Evolutionary conservation across 805 yeast genomes (phyloP), one percentile per base, ranked within the genome.

Genomic region (Candida mattraensis): DNA sequence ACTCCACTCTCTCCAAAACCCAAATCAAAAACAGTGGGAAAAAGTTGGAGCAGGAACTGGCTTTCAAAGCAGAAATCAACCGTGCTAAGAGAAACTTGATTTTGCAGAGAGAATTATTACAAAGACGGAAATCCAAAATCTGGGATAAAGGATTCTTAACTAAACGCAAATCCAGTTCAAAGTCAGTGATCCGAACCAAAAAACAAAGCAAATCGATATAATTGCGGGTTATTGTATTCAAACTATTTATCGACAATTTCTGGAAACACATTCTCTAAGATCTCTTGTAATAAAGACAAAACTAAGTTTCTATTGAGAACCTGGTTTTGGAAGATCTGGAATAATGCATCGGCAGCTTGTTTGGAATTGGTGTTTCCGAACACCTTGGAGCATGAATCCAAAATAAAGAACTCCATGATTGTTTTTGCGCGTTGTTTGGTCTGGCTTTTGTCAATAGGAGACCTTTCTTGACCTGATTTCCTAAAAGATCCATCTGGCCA

Each of bases 241-340:
- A 24, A 13, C 25, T 24, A 40, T 16, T 33, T 37, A 18, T 44
- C 44, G 9, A 16, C 29, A 2, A 50, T 38, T 32, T 63, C 66
- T 2, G 68, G 66, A 39, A 75, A 74, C 1, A 78, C 20, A 22
- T 70, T 79, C 13, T 59, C 66, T 2, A 83, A 24, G 0, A 80
- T 26, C 29, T 72, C 70, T 40, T 88, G 95, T 12, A 84, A 45
- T 0, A 85, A 25, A 29, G 73, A 71, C 35, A 76, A 70, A 0
- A 82, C 51, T 37, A 89, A 56, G 50, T 83, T 86, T 15, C 76
- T 69, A 54, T 84, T 84, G 40, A 89, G 61, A 17, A 70, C 67
- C 39, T 80, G 84, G 49, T 86, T 85, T 54, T 89, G 97, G 5
- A 85, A 43, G 76, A 83, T 71, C 8, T 70, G 72, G 56, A 83